Base-by-base conservation (phyloP, 768 basidiomycete genomes). In the Neoboletus brunneissimus region DNA sequence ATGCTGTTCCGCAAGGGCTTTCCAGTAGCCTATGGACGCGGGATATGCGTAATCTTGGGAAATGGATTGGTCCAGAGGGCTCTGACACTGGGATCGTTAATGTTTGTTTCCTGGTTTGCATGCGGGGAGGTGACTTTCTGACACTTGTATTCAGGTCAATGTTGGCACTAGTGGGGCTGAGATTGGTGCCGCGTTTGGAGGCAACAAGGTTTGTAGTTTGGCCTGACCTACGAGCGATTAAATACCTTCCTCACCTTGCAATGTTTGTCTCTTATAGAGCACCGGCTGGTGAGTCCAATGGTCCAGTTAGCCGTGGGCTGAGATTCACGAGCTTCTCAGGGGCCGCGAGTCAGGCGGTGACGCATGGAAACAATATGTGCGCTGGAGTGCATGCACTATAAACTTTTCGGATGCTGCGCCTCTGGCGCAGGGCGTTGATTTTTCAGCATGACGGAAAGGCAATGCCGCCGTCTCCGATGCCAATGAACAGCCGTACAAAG, bases 301-400 rank as follows among this genome's bases (percentile, higher is more conserved):
- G 34, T 31, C 61, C 22, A 31, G 51, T 53, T 29, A 22, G 37
- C 35, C 40, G 35, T 64, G 57, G 55, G 65, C 60, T 62, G 62
- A 54, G 32, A 49, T 64, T 67, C 38, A 70, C 35, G 37, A 42
- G 52, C 41, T 34, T 64, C 58, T 29, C 61, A 89, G 89, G 94
- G 96, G 96, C 20, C 85, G 96, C 48, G 96, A 98, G 76, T 93
- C 91, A 8, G 96, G 96, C 38, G 95, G 95, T 51, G 96, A 98
- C 72, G 89, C 95, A n/a, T 98, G 96, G 96, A 94, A 95, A 72
- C 91, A 96, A 72, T 94, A 94, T 64, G 89, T 94, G 40, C 84
- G 92, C 50, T 95, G 91, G 91, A 87, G 88, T 72, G 84, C 89
- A 45, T 94, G 91, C 71, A 97, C 95, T 12, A 80, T 98, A 71